Evolutionary conservation across 164 flowering plant genomes (phyloP).

Genomic region (Macadamia integrifolia): DNA sequence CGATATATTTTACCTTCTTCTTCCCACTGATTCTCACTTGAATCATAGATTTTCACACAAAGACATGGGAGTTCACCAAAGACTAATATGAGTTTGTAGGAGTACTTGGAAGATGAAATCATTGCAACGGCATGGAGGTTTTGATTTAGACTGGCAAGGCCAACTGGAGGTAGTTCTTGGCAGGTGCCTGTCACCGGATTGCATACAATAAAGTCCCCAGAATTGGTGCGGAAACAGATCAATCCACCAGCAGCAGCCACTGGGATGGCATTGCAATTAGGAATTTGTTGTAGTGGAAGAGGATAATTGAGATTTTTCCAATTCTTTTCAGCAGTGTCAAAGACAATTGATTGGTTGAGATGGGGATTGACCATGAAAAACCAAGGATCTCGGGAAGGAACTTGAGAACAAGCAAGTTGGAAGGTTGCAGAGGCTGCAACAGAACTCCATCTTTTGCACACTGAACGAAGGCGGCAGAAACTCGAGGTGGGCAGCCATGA

Average conservation of each 20-base stretch:
- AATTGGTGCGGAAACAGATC: conserved; percentile 37
- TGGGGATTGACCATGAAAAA: conserved; percentile 58
- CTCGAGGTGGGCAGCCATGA: conserved; percentile 68
- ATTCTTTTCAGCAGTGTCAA: conserved; percentile 46
- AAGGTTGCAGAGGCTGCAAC: conserved; percentile 46
- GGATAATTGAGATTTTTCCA: conserved; percentile 54
- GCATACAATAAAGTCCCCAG: conserved; percentile 35
- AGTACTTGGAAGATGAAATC: conserved; percentile 21
- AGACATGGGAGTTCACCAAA: conserved; percentile 46
- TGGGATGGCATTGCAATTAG: conserved; percentile 33
- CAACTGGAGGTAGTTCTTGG: conserved; percentile 29
- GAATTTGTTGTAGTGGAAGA: conserved; percentile 13
- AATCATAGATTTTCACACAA: conserved; percentile 32
- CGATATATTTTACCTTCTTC: conserved; percentile 16
- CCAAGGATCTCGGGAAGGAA: conserved; percentile 65
- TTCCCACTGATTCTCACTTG: conserved; percentile 34
- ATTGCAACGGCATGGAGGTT: conserved; percentile 55
- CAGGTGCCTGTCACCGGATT: conserved; percentile 50
- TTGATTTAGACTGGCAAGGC: conserved; percentile 3
- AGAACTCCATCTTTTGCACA: conserved; percentile 80
- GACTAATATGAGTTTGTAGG: conserved; percentile 46
- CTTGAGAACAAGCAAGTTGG: conserved; percentile 46
- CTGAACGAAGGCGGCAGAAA: conserved; percentile 60
- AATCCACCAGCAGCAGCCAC: conserved; percentile 64
- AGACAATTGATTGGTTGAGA: conserved; percentile 34